These are phyloP conservation scores for Zymoseptoria brevis DNA, from an alignment of 2,329 filamentous ascomycete species.

Conservation along the genomic window DNA sequence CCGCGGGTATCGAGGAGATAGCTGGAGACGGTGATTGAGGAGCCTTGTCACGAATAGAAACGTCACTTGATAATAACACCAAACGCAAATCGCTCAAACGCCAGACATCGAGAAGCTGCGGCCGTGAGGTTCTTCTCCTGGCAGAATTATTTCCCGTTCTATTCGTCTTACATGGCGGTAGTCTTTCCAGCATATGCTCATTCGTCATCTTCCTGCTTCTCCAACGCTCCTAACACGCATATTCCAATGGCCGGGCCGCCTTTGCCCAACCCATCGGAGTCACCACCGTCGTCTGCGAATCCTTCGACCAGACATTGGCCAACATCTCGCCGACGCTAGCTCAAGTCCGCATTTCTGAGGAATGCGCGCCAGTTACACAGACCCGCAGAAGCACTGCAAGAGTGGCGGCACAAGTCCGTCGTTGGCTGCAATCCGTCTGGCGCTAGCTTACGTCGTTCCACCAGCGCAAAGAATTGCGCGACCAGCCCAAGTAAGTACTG, in stretches of 20 bases:
- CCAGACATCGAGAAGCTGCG: too few species aligned
- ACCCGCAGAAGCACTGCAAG: neutral
- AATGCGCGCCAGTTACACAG: neutral
- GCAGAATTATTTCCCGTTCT: too few species aligned
- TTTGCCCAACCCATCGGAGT: neutral
- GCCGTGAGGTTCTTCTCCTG: neutral
- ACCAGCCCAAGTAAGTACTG: too few species aligned
- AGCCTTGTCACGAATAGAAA: neutral
- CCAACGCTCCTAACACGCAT: too few species aligned
- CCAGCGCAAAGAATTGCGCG: too few species aligned
- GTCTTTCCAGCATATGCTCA: neutral
- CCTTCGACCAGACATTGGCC: neutral
- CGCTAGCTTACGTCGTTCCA: too few species aligned
- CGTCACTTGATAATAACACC: neutral
- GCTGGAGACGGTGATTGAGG: neutral
- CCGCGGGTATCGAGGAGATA: conserved; percentile 1
- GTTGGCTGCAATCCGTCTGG: neutral
- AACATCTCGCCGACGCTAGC: neutral
- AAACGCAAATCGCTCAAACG: neutral
- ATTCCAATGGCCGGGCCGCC: too few species aligned
- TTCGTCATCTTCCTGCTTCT: neutral
- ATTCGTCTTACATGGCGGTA: neutral
- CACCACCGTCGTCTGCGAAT: neutral
- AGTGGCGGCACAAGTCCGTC: neutral
- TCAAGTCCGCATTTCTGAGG: neutral